Base-by-base conservation (phyloP, 169 alveolate species). In the Cyclospora cayetanensis region DNA sequence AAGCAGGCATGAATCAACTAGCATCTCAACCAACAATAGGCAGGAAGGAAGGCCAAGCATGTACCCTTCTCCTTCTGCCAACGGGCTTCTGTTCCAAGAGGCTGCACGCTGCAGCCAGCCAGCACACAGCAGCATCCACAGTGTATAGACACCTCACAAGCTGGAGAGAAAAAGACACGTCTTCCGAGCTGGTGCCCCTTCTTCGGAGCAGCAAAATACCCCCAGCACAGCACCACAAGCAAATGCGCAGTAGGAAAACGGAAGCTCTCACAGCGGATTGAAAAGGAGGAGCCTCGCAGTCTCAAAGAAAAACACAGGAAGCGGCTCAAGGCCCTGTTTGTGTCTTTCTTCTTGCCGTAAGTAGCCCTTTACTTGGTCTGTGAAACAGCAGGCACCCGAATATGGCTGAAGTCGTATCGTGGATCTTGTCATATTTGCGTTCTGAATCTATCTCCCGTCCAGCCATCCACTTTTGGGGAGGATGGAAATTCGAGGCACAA, bases 261-360 rank as follows among this genome's bases (percentile, higher is more conserved):
- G n/a, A n/a, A n/a, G n/a, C n/a, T n/a, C n/a, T n/a, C n/a, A 85
- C 91, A 85, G 74, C 18, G 91, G 91, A 53, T 85, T 85, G 72
- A 85, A 85, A 15, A 85, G 84, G 22, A 85, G 27, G 29, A 85
- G 68, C 34, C 35, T 63, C n/a, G 91, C 83, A 25, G 76, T 25
- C 66, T 85, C 91, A 72, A 85, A 85, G 91, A 85, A 85, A 68
- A 63, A 65, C 37, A 37, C 74, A 22, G 91, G 91, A n/a, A 85
- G 84, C 9, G 70, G 79, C 0, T 50, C 55, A 4, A 85, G 84
- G 15, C 53, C 72, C n/a, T 46, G 35, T 72, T 85, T 85, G 31
- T 37, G 76, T 52, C 35, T 66, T 37, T 85, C 91, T 43, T 85
- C 91, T 39, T 31, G 20, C 15, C 68, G 4, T 15, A 85, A 39